Base-by-base conservation (phyloP, 257 asterid genomes). In the Vinca minor region DNA sequence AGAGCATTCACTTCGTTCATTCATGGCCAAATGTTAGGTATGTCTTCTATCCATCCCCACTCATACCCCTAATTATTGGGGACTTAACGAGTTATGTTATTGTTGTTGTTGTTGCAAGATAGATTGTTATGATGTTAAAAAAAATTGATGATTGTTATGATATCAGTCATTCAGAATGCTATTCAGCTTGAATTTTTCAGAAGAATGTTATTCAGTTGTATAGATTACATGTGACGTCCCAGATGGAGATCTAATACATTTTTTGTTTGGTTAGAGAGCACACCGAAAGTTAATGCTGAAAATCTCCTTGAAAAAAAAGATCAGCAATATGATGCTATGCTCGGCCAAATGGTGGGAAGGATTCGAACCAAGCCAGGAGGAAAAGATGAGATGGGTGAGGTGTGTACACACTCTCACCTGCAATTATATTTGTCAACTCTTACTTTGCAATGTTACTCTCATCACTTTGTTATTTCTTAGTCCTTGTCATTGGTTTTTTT, bases 341-440 rank as follows among this genome's bases (percentile, higher is more conserved):
- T 91, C 13, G 71, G 71, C 74, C 88, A 88, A 69, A 91, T 91
- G 96, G 94, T 77, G 64, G 95, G 98, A 26, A 80, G 92, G 73
- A 88, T 91, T 77, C 92, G 55, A 63, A 59, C 95, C 17, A 91
- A 91, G 75, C 88, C 96, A 6, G 98, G 96, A 71, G 96, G 96
- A 65, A 91, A 88, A 76, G 82, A 62, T 66, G 98, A 86, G 84
- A 91, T 86, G 95, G 98, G 95, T 13, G 96, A 91, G 98, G 98
- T 91, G 64, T 73, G 34, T 50, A 39, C 12, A 58, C 3, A 39
- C 58, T 61, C n/a, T 10, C 25, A 32, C 31, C 26, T 55, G 60
- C 36, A 55, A 55, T 29, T 34, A 34, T 29, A 25, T 52, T 9
- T 28, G 12, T 55, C 9, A 53, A 29, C 38, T 34, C 23, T 55